phyloP scores from a whole-genome alignment of 768 basidiomycete genomes.

The Leucocoprinus sp. region DNA sequence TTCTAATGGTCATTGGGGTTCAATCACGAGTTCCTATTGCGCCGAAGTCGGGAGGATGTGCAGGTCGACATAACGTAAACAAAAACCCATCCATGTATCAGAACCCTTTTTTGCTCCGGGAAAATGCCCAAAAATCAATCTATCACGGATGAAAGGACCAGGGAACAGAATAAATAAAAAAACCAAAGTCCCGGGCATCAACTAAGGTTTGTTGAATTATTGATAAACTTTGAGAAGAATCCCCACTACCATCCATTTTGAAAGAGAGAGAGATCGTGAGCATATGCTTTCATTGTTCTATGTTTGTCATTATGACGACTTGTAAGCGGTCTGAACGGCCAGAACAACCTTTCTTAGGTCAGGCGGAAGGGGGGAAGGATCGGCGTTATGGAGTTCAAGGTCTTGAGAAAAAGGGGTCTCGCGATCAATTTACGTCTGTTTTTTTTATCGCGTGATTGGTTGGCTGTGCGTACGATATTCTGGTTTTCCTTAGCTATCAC shows the following conservation, averaged over 20 bases:
- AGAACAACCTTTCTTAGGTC: too few species aligned
- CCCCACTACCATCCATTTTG: neutral
- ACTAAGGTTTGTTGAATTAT: neutral
- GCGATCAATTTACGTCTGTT: too few species aligned
- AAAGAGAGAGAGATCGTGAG: neutral
- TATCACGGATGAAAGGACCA: too few species aligned
- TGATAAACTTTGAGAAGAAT: neutral
- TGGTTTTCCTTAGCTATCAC: too few species aligned
- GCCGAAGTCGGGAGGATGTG: constrained; percentile 9
- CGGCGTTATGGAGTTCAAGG: neutral
- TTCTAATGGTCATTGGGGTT: neutral
- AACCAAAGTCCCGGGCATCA: neutral
- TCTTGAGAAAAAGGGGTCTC: too few species aligned
- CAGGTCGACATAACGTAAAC: too few species aligned
- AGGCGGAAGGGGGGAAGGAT: neutral
- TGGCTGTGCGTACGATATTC: too few species aligned
- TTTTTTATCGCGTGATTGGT: too few species aligned
- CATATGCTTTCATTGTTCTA: neutral
- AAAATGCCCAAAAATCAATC: neutral
- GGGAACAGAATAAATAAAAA: too few species aligned
- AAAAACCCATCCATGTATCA: neutral
- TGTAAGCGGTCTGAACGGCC: too few species aligned
- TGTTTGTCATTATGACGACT: too few species aligned
- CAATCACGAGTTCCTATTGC: constrained; percentile 6
- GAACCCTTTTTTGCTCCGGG: too few species aligned